Conservation (phyloP, 2,329 filamentous ascomycete genomes). For the Scytalidium lignicola region DNA sequence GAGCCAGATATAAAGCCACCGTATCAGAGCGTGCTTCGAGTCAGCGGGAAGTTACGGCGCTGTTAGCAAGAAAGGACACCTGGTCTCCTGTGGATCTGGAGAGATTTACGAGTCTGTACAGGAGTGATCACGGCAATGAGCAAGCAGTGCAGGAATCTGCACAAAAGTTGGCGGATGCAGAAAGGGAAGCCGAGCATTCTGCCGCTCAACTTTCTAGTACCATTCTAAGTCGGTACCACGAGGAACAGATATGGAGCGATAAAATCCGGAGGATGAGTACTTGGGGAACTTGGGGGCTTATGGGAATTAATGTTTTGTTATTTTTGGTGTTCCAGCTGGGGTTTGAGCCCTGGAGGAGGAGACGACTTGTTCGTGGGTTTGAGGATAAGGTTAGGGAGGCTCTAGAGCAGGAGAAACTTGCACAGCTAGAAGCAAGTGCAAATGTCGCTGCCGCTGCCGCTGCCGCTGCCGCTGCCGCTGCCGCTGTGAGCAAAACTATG, state of each 20-base stretch:
- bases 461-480: no score
- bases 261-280: conserved; percentile 94
- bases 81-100: conserved; percentile 87
- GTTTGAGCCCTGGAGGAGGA: conserved; percentile 87
- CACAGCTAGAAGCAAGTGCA: conserved; percentile 3
- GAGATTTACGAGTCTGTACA: conserved; percentile 87
- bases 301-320: conserved; percentile 91
- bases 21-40: conserved; percentile 79
- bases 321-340: conserved; percentile 83
- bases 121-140: conserved; percentile 89
- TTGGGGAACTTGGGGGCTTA: conserved; percentile 97
- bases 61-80: conserved; percentile 88
- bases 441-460: background rate
- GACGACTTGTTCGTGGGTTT: conserved; percentile 74
- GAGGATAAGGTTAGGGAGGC: conserved; percentile 70
- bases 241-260: conserved; percentile 99
- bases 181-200: conserved; percentile 74
- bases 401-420: conserved; percentile 50
- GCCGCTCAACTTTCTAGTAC: conserved; percentile 70
- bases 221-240: conserved; percentile 89
- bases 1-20: conserved; percentile 74
- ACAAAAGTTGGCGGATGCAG: conserved; percentile 66
- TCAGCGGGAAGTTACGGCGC: conserved; percentile 90
- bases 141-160: conserved; percentile 71
- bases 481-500: no score